Percentiles rank a stretch among this genome's conserved stretches.
phyloP scores from a whole-genome alignment of 1,284 basidiomycete genomes.

The Heterobasidion irregulare region DNA sequence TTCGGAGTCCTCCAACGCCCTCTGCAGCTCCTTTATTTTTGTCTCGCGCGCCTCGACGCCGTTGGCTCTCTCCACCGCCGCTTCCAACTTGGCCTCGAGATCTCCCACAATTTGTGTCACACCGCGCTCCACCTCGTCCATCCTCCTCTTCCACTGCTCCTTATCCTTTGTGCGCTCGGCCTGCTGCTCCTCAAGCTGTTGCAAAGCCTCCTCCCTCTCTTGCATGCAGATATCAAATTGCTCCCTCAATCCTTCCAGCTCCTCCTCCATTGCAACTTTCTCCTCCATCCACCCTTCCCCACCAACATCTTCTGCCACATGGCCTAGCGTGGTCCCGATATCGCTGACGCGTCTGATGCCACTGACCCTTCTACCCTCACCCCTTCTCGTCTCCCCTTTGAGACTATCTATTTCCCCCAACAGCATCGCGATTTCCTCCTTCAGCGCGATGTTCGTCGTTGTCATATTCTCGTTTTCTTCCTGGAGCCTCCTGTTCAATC shows the following conservation, averaged over 20 bases:
- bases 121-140: slow-evolving; percentile 60
- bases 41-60: slow-evolving; percentile 31
- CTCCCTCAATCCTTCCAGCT: slow-evolving; percentile 41
- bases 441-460: slow-evolving; percentile 36
- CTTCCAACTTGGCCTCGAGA: slow-evolving; percentile 46
- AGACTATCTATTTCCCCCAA: slow-evolving; percentile 34
- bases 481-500: slow-evolving; percentile 68
- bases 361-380: slow-evolving; percentile 15
- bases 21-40: slow-evolving; percentile 32
- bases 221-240: slow-evolving; percentile 27
- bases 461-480: slow-evolving; percentile 71
- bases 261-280: slow-evolving; percentile 36
- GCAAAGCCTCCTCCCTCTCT: slow-evolving; percentile 36
- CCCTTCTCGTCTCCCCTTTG: slow-evolving; percentile 19
- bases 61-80: slow-evolving; percentile 37
- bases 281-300: slow-evolving; percentile 61
- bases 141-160: slow-evolving; percentile 57
- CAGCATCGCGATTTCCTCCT: slow-evolving; percentile 22
- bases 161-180: slow-evolving; percentile 52
- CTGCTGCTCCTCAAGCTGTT: slow-evolving; percentile 36
- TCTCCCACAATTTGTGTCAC: slow-evolving; percentile 58
- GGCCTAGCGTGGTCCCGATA: slow-evolving; percentile 39
- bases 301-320: slow-evolving; percentile 50
- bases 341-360: slow-evolving; percentile 38
- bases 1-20: slow-evolving; percentile 37